Percentiles rank a stretch among this genome's conserved stretches.
These are phyloP conservation scores for Pseudocercospora crystallina DNA, from an alignment of 2,329 filamentous ascomycete species.

Conservation along the genomic window DNA sequence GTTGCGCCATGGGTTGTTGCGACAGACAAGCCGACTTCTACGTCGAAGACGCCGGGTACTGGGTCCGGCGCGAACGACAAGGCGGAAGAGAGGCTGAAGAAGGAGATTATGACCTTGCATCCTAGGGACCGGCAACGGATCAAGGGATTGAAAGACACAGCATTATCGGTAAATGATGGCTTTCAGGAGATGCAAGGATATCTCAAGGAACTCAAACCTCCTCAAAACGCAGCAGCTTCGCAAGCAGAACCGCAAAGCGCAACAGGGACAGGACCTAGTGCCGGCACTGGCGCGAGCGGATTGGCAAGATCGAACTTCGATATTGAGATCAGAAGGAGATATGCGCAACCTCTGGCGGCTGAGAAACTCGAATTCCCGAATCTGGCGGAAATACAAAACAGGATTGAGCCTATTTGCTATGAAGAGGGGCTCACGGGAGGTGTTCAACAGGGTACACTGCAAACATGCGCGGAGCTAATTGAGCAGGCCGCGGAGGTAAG, in stretches of 20 bases:
- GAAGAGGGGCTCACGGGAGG: constrained; percentile 58
- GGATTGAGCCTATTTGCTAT: constrained; percentile 66
- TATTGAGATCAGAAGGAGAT: constrained; percentile 64
- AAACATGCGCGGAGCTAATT: constrained; percentile 58
- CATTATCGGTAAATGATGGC: constrained; percentile 21
- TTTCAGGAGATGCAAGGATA: constrained; percentile 30
- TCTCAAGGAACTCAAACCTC: constrained; percentile 29
- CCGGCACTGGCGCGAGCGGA: constrained; percentile 1
- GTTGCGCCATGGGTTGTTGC: constrained; percentile 65
- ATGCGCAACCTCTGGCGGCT: constrained; percentile 59
- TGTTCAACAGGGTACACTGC: constrained; percentile 35
- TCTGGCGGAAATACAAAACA: constrained; percentile 54
- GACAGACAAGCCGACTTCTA: constrained; percentile 72
- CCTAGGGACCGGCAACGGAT: constrained; percentile 58
- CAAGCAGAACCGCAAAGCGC: constrained; percentile 25
- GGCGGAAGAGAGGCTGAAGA: constrained; percentile 62
- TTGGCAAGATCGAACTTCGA: constrained; percentile 55
- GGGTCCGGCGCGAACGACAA: constrained; percentile 57
- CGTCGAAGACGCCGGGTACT: constrained; percentile 54
- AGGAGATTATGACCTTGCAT: constrained; percentile 63
- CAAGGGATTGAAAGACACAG: constrained; percentile 32
- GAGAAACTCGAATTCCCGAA: constrained; percentile 66
- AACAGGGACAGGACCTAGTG: constrained; percentile 14
- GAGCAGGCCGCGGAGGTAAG: constrained; percentile 62
- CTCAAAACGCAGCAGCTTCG: constrained; percentile 9